phyloP scores from a whole-genome alignment of 2,329 filamentous ascomycete species.

The Ophiostoma australiae region DNA sequence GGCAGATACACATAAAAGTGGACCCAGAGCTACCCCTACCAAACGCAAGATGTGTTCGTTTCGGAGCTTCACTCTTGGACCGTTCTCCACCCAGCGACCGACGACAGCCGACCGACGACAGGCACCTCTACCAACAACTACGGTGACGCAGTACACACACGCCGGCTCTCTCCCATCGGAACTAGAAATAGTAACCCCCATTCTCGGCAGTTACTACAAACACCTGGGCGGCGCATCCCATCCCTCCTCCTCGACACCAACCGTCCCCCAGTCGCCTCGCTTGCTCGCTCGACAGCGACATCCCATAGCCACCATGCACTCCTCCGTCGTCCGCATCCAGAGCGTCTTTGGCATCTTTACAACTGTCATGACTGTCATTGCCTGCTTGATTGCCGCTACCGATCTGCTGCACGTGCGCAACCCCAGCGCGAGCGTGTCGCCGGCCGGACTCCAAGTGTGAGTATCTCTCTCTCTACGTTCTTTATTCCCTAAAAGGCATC shows the following conservation, averaged over 20 bases:
- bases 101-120: not conserved
- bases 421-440: slow-evolving; percentile 56
- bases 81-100: not conserved
- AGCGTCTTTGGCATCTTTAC: slow-evolving; percentile 98
- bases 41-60: slow-evolving; percentile 19
- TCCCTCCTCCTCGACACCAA: not conserved
- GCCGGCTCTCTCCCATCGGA: not conserved
- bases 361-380: slow-evolving; percentile 79
- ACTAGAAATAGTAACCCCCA: not conserved
- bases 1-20: slow-evolving; percentile 16
- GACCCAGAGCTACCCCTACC: slow-evolving; percentile 7
- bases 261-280: not conserved
- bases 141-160: not conserved
- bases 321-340: slow-evolving; percentile 75
- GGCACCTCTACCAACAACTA: not conserved
- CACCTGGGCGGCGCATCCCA: not conserved
- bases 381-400: slow-evolving; percentile 72
- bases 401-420: slow-evolving; percentile 66
- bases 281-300: not conserved
- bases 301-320: slow-evolving; percentile 64
- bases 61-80: slow-evolving; percentile 10
- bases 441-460: slow-evolving; percentile 83
- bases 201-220: not conserved
- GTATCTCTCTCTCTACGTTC: slow-evolving; percentile 27
- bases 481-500: not conserved